Evolutionary conservation across 441 rosid species (phyloP), one percentile per base, ranked within the genome.

Genomic region (Populus hybrid): DNA sequence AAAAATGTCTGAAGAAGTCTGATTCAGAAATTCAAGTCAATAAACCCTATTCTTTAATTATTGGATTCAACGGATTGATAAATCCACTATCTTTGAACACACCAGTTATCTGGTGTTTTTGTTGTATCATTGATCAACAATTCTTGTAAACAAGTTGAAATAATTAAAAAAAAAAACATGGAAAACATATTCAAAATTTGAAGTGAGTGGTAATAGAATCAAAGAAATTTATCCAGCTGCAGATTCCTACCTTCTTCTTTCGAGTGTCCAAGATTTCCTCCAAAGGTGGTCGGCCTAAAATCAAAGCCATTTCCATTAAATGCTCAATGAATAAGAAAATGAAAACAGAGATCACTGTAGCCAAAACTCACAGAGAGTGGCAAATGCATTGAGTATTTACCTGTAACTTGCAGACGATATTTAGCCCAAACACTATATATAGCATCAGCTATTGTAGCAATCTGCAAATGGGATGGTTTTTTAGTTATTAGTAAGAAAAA

Each of bases 351-450:
- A 33, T 40, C 24, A 16, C 6, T 36, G 3, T 31, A 65, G 40
- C 26, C 50, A 74, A 3, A n/a, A 38, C 56, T 45, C 65, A 56
- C 64, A 23, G 50, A 3, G 45, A 40, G 56, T 35, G 38, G 28
- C 73, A 64, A 20, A 20, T 38, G 66, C 33, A 50, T 24, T 11
- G 50, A 50, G 29, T 12, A 42, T 24, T 26, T 80, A 92, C 99
- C 97, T 11, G 98, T 93, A 68, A 92, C 70, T 75, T 88, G 95
- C 81, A 93, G 95, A 68, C 97, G 91, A 78, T 90, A 92, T 71
- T 91, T 93, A 73, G 98, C 98, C 98, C 99, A 92, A 42, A 91
- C 78, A 76, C 88, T 85, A 82, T 93, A 93, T 26, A 95, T 82
- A 33, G 90, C 87, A 78, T 91, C 94, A 71, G 91, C 98, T 80